These are phyloP conservation scores for Mortierella hygrophila DNA, from an alignment of 192 early-diverging fungal species.

Conservation along the genomic window DNA sequence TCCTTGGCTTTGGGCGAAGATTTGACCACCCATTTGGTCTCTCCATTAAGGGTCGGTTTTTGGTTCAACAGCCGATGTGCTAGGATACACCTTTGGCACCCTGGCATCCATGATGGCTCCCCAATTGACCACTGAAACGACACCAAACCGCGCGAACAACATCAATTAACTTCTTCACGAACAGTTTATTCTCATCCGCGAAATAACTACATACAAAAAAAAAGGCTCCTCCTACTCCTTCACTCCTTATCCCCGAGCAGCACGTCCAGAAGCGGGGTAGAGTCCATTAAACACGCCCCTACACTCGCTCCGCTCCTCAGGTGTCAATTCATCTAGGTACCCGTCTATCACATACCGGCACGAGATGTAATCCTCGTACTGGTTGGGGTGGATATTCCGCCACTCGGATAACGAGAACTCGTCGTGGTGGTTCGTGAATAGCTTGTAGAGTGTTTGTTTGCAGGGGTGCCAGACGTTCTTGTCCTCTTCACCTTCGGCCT, in stretches of 20 bases:
- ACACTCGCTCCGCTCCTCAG: slow-evolving; percentile 3
- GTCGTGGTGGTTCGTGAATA: slow-evolving; percentile 46
- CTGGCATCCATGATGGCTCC: too few relatives aligned
- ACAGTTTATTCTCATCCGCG: too few relatives aligned
- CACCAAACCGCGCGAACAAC: too few relatives aligned
- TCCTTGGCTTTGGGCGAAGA: too few relatives aligned
- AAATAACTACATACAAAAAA: too few relatives aligned
- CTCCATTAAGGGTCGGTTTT: too few relatives aligned
- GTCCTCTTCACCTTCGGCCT: not conserved
- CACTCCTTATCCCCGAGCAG: not conserved
- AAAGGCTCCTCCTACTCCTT: not conserved
- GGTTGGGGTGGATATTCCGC: slow-evolving; percentile 31
- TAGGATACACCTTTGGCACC: too few relatives aligned
- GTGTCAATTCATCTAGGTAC: slow-evolving; percentile 3
- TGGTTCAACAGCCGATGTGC: too few relatives aligned
- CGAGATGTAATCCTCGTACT: slow-evolving; percentile 35
- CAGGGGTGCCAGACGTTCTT: slow-evolving; percentile 39
- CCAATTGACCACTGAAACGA: too few relatives aligned
- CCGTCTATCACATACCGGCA: slow-evolving; percentile 39
- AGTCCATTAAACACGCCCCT: not conserved
- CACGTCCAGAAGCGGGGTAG: too few relatives aligned
- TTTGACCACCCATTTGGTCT: too few relatives aligned
- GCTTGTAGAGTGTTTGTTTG: slow-evolving; percentile 39
- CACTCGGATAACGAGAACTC: slow-evolving; percentile 32
- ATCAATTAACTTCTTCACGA: too few relatives aligned